Evolutionary conservation across 2,329 filamentous ascomycete species (phyloP), one percentile per base, ranked within the genome.

Genomic region (Neoscytalidium dimidiatum): DNA sequence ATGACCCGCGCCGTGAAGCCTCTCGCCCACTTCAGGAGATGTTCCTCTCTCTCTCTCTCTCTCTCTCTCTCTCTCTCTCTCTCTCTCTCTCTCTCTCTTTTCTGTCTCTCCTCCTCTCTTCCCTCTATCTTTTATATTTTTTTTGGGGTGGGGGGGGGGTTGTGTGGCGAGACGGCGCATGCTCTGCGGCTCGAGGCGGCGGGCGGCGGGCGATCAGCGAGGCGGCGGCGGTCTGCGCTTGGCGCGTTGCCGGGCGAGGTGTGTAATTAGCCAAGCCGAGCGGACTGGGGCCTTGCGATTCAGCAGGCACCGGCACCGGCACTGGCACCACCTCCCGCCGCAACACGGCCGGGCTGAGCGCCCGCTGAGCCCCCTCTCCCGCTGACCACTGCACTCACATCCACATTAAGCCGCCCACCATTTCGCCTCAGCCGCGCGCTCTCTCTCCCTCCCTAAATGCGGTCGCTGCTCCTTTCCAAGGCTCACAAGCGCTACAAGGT

Each of bases 361-460:
- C n/a, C n/a, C 38, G 60, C 60, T 62, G 60, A 64, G 62, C 62
- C 62, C 51, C 62, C 62, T 43, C 62, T 64, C 43, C 62, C 43
- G 44, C 58, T 62, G 44, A 51, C 44, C 58, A 49, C 58, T 43
- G 52, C 19, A 33, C 29, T 31, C 52, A 23, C 21, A 31, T 57
- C 21, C 41, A 57, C 52, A 57, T 57, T 57, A 57, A 57, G 14
- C n/a, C 49, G 17, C n/a, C 31, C 17, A n/a, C n/a, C n/a, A n/a
- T n/a, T n/a, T n/a, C n/a, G n/a, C n/a, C n/a, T n/a, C n/a, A n/a
- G n/a, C n/a, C n/a, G n/a, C n/a, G n/a, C n/a, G n/a, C n/a, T n/a
- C n/a, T n/a, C n/a, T n/a, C n/a, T n/a, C n/a, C n/a, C n/a, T n/a
- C n/a, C n/a, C n/a, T n/a, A n/a, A n/a, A n/a, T n/a, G n/a, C n/a